Evolutionary conservation across 768 basidiomycete species (phyloP), one percentile per base, ranked within the genome.

Genomic region (Boletus reticuloceps): DNA sequence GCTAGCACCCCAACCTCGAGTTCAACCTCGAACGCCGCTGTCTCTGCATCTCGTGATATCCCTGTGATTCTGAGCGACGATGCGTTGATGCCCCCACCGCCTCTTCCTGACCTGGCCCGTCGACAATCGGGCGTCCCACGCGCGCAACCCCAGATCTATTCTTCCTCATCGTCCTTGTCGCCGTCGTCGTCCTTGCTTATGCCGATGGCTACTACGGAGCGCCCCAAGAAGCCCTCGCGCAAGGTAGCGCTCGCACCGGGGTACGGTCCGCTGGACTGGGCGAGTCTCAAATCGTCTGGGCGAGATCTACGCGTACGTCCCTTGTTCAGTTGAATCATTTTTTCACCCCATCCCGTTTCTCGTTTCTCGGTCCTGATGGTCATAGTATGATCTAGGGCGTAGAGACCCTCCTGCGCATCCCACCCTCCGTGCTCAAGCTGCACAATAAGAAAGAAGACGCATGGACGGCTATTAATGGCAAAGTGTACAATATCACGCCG

Each of bases 401-500:
- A 6, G 83, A 86, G 51, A 76, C 77, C 64, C 90, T 37, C 64
- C 41, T 81, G 65, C 83, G 91, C 20, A 82, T 96, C 59, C 82
- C 91, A 11, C 88, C 86, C 5, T 89, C 88, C 1, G 77, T 86
- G 55, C 77, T 95, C 39, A 91, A 90, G 65, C 66, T 78, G 64
- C 96, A 99, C 69, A 89, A 89, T 52, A 91, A 81, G 49, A 79
- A 76, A 36, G 87, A 88, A 39, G 95, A 99, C 71, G 94, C 93
- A 1, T 99, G 97, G 97, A 82, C 93, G 14, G 87, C 85, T 0
- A 85, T 98, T 75, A 83, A 87, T 62, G 94, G 93, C 51, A 94
- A 91, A 68, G 94, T 99, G 17, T 99, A 99, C 74, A 98, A 98
- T 67, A 91, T 99, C 48, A 94, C 94, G 3, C 83, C 90, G 0